Conservation (phyloP, 129 eudicot species). For the Flaveria ramosissima region DNA sequence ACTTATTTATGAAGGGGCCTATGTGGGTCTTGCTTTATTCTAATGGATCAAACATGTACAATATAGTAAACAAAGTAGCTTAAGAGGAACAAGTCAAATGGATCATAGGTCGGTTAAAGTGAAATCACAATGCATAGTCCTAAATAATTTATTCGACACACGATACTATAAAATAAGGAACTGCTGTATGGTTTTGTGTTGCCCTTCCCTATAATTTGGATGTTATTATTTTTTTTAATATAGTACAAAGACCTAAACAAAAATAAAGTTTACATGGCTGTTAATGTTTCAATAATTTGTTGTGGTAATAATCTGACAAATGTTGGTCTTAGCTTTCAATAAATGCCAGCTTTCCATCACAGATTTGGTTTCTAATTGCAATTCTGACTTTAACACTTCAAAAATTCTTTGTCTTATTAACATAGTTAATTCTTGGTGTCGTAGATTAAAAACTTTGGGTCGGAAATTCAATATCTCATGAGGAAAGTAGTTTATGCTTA, state of each 20-base stretch:
- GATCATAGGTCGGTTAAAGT: neutral
- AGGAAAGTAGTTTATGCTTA: conserved; percentile 5
- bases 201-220: neutral
- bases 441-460: neutral
- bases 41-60: neutral
- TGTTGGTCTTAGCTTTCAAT: neutral
- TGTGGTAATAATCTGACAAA: neutral
- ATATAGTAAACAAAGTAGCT: neutral
- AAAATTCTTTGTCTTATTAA: neutral
- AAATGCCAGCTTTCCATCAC: neutral
- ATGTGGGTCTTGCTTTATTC: neutral
- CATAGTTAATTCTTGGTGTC: neutral
- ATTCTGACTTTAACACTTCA: neutral
- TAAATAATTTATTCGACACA: neutral
- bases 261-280: neutral
- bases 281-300: neutral
- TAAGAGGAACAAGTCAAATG: neutral
- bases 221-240: neutral
- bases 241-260: neutral
- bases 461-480: neutral
- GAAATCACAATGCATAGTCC: neutral
- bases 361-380: conserved; percentile 6
- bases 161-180: neutral
- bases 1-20: neutral
- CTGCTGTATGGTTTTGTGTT: neutral